Conservation (phyloP, 371 early-diverging fungal species). For the Cokeromyces recurvatus region DNA sequence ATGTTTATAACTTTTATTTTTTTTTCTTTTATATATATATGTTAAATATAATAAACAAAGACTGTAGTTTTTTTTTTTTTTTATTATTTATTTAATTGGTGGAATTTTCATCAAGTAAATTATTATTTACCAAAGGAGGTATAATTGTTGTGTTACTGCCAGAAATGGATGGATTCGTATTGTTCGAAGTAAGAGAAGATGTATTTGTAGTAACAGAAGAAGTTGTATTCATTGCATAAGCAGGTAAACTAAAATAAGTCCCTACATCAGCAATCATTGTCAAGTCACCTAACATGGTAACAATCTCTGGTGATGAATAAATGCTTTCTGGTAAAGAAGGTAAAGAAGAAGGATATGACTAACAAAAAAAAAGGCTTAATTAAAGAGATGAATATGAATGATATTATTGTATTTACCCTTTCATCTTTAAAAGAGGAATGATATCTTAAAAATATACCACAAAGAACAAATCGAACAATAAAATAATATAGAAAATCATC, state of each 20-base stretch:
- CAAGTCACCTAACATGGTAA: conserved; percentile 32
- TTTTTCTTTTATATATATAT: too few relatives aligned
- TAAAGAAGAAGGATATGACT: conserved; percentile 25
- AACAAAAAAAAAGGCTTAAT: not conserved
- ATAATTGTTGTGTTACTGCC: too few relatives aligned
- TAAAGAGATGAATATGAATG: not conserved
- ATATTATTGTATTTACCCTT: conserved; percentile 37
- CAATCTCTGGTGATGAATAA: conserved; percentile 33
- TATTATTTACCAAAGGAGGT: too few relatives aligned
- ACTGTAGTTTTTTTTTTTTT: too few relatives aligned
- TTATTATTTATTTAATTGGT: too few relatives aligned
- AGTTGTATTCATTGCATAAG: conserved; percentile 15
- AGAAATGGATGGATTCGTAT: too few relatives aligned
- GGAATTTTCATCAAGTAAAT: too few relatives aligned
- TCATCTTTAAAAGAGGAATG: conserved; percentile 60
- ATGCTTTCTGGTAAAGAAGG: conserved; percentile 37
- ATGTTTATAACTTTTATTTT: too few relatives aligned
- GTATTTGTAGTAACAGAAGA: not conserved
- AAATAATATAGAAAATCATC: conserved; percentile 90
- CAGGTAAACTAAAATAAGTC: conserved; percentile 42
- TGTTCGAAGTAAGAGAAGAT: not conserved
- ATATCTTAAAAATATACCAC: conserved; percentile 60
- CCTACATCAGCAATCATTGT: conserved; percentile 37
- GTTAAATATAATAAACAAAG: too few relatives aligned
- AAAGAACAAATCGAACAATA: conserved; percentile 79